These are phyloP conservation scores for Candida loeiensis DNA, from an alignment of 805 yeast species.

Conservation along the genomic window DNA sequence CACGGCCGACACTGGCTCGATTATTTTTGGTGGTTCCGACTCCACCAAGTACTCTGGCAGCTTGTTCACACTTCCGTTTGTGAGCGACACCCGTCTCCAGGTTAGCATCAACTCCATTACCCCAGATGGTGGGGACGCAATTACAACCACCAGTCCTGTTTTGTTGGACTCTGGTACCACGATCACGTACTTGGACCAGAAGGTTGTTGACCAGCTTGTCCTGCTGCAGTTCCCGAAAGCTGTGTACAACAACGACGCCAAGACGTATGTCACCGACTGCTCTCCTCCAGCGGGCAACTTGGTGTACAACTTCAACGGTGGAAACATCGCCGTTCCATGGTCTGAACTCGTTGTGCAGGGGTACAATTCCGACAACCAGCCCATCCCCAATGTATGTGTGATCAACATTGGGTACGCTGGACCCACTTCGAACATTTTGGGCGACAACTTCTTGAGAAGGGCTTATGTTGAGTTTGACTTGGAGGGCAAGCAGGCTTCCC, in stretches of 20 bases:
- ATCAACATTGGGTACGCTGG: slow-evolving; percentile 1
- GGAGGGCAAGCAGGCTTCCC: slow-evolving; percentile 21
- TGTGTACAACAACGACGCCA: background rate
- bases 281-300: background rate
- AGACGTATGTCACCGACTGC: slow-evolving; percentile 4
- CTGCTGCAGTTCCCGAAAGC: slow-evolving; percentile 4
- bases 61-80: slow-evolving; percentile 25
- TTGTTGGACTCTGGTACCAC: slow-evolving; percentile 12
- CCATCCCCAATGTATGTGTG: background rate
- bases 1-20: slow-evolving; percentile 41
- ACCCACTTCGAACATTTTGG: slow-evolving; percentile 15
- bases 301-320: slow-evolving; percentile 6
- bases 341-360: slow-evolving; percentile 2
- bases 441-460: slow-evolving; percentile 27
- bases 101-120: slow-evolving; percentile 6
- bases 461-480: slow-evolving; percentile 26
- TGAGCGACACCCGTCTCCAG: slow-evolving; percentile 3
- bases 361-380: slow-evolving; percentile 4
- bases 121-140: background rate
- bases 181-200: slow-evolving; percentile 7
- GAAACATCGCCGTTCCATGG: slow-evolving; percentile 3
- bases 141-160: slow-evolving; percentile 3
- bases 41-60: slow-evolving; percentile 55
- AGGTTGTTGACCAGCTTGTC: slow-evolving; percentile 3
- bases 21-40: slow-evolving; percentile 73